Conservation (phyloP, 352 stramenopile genomes). For the Pythium oligandrum region DNA sequence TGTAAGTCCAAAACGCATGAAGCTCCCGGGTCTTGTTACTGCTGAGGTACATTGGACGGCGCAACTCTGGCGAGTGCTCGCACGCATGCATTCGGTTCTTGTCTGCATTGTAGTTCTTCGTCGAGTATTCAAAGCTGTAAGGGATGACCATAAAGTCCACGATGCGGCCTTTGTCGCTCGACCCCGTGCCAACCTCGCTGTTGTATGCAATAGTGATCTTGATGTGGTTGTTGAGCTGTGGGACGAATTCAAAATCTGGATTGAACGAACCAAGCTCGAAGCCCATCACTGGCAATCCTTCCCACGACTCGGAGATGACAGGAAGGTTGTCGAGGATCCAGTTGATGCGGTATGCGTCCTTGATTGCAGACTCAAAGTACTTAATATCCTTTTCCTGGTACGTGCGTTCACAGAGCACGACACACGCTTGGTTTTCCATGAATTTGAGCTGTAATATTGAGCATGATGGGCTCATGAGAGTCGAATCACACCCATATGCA, state of each 20-base stretch:
- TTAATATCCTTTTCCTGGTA: constrained; percentile 92
- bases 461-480: too few species aligned
- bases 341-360: constrained; percentile 97
- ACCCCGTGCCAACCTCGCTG: constrained; percentile 59
- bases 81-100: constrained; percentile 76
- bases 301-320: constrained; percentile 63
- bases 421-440: constrained; percentile 64
- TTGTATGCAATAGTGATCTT: constrained; percentile 99
- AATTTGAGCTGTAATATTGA: constrained; percentile 87
- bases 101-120: constrained; percentile 57
- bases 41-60: constrained; percentile 72
- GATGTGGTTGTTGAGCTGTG: constrained; percentile 98
- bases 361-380: constrained; percentile 92
- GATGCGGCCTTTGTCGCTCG: constrained; percentile 90
- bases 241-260: constrained; percentile 87
- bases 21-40: constrained; percentile 82
- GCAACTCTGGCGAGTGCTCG: constrained; percentile 63
- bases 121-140: constrained; percentile 94
- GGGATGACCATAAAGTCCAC: constrained; percentile 98
- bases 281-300: constrained; percentile 68
- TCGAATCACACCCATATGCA: constrained; percentile 4
- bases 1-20: constrained; percentile 95
- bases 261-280: constrained; percentile 90
- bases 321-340: constrained; percentile 99
- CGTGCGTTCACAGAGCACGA: constrained; percentile 68